A percentile compares a stretch with the other conserved stretches of the same genome.
Conservation (phyloP, 192 early-diverging fungal species). For the Tieghemiomyces parasiticus region DNA sequence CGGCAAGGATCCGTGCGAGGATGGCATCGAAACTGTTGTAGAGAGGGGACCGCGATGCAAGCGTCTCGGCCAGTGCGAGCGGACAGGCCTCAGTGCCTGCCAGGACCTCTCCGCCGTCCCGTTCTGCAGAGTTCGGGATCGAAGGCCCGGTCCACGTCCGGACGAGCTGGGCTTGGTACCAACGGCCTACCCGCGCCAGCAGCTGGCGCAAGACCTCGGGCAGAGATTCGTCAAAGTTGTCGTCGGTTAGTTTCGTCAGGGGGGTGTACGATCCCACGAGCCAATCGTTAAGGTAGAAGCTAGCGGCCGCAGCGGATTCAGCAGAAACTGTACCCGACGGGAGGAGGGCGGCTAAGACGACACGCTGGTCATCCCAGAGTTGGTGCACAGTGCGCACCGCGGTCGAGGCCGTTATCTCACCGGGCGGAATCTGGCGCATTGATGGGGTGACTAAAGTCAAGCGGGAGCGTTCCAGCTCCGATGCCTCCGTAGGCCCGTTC, state of each 20-base stretch:
- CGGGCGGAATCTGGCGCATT: conserved; percentile 3
- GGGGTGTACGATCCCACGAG: too few relatives aligned
- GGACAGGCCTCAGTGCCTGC: too few relatives aligned
- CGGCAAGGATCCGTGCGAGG: conserved; percentile 42
- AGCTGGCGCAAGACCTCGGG: conserved; percentile 1
- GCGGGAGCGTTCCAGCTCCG: not conserved
- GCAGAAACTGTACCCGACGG: too few relatives aligned
- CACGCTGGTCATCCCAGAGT: conserved; percentile 2
- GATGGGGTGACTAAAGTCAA: not conserved
- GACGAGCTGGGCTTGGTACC: not conserved
- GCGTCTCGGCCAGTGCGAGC: conserved; percentile 23
- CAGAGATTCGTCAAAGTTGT: not conserved
- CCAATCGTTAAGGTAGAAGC: conserved; percentile 5
- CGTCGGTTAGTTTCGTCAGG: not conserved
- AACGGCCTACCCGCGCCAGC: not conserved
- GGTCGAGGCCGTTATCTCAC: not conserved
- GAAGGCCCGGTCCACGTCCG: not conserved
- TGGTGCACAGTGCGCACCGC: not conserved
- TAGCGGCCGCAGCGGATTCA: not conserved
- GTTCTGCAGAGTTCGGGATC: too few relatives aligned
- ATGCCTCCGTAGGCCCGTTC: not conserved
- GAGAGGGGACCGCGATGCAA: conserved; percentile 36
- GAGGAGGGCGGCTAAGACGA: not conserved
- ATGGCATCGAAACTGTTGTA: conserved; percentile 56
- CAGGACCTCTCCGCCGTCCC: too few relatives aligned